These are phyloP conservation scores for Inga oerstediana DNA, from an alignment of 306 rosid species.

Conservation along the genomic window DNA sequence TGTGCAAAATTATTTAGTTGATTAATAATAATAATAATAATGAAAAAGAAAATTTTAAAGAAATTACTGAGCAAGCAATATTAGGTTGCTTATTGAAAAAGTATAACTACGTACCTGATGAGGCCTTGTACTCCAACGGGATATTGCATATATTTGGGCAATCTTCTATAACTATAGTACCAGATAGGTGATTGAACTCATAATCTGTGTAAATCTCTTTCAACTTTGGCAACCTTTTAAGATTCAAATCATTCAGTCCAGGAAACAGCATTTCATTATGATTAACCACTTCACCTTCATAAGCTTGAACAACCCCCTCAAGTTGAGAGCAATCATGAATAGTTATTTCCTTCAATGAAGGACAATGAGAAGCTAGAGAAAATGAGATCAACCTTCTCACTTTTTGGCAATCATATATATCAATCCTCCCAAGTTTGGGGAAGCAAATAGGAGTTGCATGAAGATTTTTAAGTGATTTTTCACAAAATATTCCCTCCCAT, in stretches of 20 bases:
- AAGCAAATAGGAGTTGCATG: not conserved
- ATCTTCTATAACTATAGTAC: no score
- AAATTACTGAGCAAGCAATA: no score
- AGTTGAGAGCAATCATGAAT: not conserved
- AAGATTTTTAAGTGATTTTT: not conserved
- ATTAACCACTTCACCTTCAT: no score
- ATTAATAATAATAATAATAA: no score
- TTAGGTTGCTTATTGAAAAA: not conserved
- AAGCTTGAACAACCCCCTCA: no score
- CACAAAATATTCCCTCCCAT: no score
- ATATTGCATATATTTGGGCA: not conserved
- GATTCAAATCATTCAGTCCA: not conserved
- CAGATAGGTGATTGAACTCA: not conserved
- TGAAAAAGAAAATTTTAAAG: no score
- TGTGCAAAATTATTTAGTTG: no score
- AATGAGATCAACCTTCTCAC: not conserved
- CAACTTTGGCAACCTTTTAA: not conserved
- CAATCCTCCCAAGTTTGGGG: not conserved
- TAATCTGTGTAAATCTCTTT: not conserved
- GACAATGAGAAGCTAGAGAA: not conserved
- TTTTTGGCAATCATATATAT: not conserved
- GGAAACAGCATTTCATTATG: not conserved
- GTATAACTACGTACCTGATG: not conserved
- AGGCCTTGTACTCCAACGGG: no score
- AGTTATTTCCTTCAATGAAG: not conserved